Evolutionary conservation across 2,329 filamentous ascomycete genomes (phyloP), one percentile per base, ranked within the genome.

Genomic region (Ustilaginoidea virens): DNA sequence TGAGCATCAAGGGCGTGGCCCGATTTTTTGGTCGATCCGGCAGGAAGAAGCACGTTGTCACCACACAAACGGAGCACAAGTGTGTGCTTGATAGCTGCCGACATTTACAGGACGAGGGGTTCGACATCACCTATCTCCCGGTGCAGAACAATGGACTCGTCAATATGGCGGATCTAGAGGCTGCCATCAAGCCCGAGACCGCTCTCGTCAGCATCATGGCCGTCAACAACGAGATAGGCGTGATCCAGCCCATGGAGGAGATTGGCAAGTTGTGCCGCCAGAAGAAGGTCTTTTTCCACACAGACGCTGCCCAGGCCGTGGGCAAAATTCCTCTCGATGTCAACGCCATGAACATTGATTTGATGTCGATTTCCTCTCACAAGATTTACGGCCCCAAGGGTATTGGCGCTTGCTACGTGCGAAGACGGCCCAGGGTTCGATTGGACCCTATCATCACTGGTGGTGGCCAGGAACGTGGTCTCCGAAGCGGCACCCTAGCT

Each of bases 331-430:
- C 86, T 0, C 61, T 98, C 27, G 85, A 94, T 45, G 90, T 98
- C 47, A 94, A 96, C 55, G 80, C 82, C 55, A 87, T 93, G 83
- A 92, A 94, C 54, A 78, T 98, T 39, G 90, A 98, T 51, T 61
- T 98, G 48, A 94, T 98, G 87, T 96, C 87, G 17, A 94, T 98
- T 36, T 96, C 90, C 7, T 86, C 82, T 17, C 90, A 98, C 61
- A 98, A 98, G 60, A 92, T 98, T 31, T 98, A 98, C 50, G 90
- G 90, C 16, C 90, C 90, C 30, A 98, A 93, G 64, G 90, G 90
- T 19, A 81, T 98, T 33, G 90, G 90, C 34, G 90, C 90, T 33
- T 98, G 90, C 59, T 98, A 87, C 48, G 82, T 98, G 27, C 79
- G 90, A 46, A 74, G 90, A 60, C 71, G 90, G 33, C 90, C 90